Conservation (phyloP, 352 stramenopile species). For the Thalassiosira pacifica region DNA sequence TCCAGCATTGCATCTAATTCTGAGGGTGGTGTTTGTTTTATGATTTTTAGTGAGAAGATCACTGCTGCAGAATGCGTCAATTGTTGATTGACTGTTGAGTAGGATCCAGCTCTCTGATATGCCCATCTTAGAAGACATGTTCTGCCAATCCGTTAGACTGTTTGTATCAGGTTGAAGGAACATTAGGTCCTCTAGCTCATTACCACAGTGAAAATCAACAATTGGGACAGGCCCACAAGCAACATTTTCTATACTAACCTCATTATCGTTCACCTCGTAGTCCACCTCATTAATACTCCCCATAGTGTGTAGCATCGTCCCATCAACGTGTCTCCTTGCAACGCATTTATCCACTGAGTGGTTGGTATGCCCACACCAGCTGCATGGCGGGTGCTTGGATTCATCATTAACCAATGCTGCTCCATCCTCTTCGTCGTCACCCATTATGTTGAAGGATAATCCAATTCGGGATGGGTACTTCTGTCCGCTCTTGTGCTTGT, state of each 20-base stretch:
- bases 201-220: slow-evolving; percentile 3
- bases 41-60: slow-evolving; percentile 34
- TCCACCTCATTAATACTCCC: background rate
- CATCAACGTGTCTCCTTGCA: slow-evolving; percentile 1
- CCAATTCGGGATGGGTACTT: background rate
- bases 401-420: background rate
- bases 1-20: slow-evolving; percentile 58
- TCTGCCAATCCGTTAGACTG: background rate
- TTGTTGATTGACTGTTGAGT: slow-evolving; percentile 48
- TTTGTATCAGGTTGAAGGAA: slow-evolving; percentile 7
- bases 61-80: slow-evolving; percentile 45
- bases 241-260: background rate
- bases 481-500: background rate
- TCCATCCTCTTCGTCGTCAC: slow-evolving; percentile 1
- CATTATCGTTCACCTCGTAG: background rate
- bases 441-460: background rate
- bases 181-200: slow-evolving; percentile 6
- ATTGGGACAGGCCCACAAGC: background rate
- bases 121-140: background rate
- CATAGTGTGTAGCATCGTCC: background rate
- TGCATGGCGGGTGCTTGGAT: background rate
- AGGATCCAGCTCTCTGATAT: slow-evolving; percentile 29
- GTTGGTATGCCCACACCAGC: slow-evolving; percentile 1
- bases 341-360: slow-evolving; percentile 4
- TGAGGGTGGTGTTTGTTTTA: slow-evolving; percentile 4